phyloP scores from a whole-genome alignment of 176 grass and related monocot species.

The Aegilops tauschii region DNA sequence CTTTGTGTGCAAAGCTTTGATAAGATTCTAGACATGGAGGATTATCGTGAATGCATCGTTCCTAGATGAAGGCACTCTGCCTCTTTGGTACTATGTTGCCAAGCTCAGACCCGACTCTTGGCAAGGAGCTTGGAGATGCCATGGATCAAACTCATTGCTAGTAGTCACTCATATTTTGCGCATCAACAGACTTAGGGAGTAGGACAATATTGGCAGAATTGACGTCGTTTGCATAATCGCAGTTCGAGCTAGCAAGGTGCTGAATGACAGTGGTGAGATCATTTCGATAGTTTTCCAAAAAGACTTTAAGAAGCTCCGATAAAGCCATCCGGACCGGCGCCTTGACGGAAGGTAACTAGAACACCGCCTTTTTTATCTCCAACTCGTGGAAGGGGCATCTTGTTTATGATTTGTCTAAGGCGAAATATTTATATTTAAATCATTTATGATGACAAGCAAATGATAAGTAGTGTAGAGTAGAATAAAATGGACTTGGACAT shows the following conservation, averaged over 20 bases:
- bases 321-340: too few relatives aligned
- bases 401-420: too few relatives aligned
- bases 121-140: neutral
- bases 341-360: too few relatives aligned
- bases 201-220: neutral
- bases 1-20: neutral
- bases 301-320: neutral
- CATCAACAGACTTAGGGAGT: neutral
- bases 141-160: neutral
- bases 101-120: rapidly evolving
- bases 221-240: neutral
- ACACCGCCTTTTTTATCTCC: too few relatives aligned
- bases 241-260: neutral
- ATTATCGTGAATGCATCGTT: neutral
- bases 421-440: too few relatives aligned
- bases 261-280: neutral
- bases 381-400: too few relatives aligned
- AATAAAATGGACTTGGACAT: too few relatives aligned
- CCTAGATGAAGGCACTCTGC: neutral
- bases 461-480: too few relatives aligned
- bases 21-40: neutral
- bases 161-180: neutral
- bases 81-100: neutral
- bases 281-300: neutral
- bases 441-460: too few relatives aligned